Evolutionary conservation across 345 rosid species (phyloP).

Genomic region (Gynandropsis gynandra): DNA sequence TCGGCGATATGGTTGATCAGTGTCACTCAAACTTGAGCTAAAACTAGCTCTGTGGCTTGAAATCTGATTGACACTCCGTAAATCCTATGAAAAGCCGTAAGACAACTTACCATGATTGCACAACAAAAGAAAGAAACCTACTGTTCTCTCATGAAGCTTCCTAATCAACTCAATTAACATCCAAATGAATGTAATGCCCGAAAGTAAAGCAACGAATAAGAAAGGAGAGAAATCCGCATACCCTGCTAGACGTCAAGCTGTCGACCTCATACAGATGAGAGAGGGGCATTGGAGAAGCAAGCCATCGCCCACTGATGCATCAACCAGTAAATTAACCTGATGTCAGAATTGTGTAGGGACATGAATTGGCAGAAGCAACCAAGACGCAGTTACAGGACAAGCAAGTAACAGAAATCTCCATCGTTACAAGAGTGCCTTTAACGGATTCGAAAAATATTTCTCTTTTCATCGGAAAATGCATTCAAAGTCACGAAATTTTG

Average conservation of each 20-base stretch:
- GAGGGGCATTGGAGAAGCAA: conserved; percentile 54
- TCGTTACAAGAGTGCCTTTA: no score
- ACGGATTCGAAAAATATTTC: no score
- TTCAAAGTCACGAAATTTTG: neutral
- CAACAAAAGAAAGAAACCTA: neutral
- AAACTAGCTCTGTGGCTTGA: conserved; percentile 74
- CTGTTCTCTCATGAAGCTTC: neutral
- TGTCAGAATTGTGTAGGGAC: conserved; percentile 58
- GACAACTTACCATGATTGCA: conserved; percentile 9
- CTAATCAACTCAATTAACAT: neutral
- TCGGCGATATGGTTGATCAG: conserved; percentile 44
- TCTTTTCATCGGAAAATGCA: neutral
- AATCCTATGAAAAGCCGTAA: conserved; percentile 44
- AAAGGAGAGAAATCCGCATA: conserved; percentile 26
- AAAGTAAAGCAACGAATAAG: neutral
- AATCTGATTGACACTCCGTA: conserved; percentile 47
- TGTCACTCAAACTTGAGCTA: conserved; percentile 72
- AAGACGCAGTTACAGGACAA: neutral
- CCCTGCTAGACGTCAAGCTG: conserved; percentile 77
- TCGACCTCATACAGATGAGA: conserved; percentile 64
- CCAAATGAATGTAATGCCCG: neutral
- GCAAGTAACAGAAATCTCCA: no score
- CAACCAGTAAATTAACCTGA: conserved; percentile 82
- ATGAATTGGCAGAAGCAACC: conserved; percentile 31
- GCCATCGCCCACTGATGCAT: conserved; percentile 94